Evolutionary conservation across 495 filamentous ascomycete genomes (phyloP).

Genomic region (Penicillium odoratum): DNA sequence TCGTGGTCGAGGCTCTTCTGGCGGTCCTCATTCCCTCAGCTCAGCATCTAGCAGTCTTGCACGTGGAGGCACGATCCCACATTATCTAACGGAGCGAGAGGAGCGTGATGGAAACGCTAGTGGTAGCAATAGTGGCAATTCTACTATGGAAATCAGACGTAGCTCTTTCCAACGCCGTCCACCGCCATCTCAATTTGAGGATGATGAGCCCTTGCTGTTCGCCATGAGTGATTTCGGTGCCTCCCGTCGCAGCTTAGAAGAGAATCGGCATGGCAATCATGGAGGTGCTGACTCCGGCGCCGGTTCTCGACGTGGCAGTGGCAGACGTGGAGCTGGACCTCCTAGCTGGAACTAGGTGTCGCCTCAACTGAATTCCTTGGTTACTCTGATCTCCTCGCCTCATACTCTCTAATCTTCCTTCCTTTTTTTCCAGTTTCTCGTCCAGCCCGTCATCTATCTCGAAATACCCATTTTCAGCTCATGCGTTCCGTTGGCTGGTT

Average conservation of each 20-base stretch:
- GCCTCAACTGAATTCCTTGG: not conserved
- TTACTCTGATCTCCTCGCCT: not conserved
- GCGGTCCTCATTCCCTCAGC: slow-evolving; percentile 41
- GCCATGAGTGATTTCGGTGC: slow-evolving; percentile 81
- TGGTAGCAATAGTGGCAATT: slow-evolving; percentile 50
- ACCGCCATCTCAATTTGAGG: slow-evolving; percentile 46
- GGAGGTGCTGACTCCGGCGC: slow-evolving; percentile 31
- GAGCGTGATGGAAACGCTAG: slow-evolving; percentile 55
- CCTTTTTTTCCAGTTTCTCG: not conserved
- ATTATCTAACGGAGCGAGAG: slow-evolving; percentile 39
- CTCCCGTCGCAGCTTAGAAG: slow-evolving; percentile 72
- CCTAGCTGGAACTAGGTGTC: slow-evolving; percentile 29
- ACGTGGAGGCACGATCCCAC: slow-evolving; percentile 36
- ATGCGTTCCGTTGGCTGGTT: slow-evolving; percentile 8
- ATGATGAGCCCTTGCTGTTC: slow-evolving; percentile 83
- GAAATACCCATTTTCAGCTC: slow-evolving; percentile 3
- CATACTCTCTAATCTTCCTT: not conserved
- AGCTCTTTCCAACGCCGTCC: slow-evolving; percentile 36
- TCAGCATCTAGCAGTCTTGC: slow-evolving; percentile 47
- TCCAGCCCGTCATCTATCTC: not conserved
- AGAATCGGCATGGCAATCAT: slow-evolving; percentile 54
- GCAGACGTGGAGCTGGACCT: slow-evolving; percentile 38
- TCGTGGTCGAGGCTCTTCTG: slow-evolving; percentile 43
- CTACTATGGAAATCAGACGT: slow-evolving; percentile 37
- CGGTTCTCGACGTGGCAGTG: slow-evolving; percentile 43